Percentiles rank a stretch among this genome's conserved stretches.
Conservation (phyloP, 2,329 filamentous ascomycete genomes). For the Talaromyces sp. region DNA sequence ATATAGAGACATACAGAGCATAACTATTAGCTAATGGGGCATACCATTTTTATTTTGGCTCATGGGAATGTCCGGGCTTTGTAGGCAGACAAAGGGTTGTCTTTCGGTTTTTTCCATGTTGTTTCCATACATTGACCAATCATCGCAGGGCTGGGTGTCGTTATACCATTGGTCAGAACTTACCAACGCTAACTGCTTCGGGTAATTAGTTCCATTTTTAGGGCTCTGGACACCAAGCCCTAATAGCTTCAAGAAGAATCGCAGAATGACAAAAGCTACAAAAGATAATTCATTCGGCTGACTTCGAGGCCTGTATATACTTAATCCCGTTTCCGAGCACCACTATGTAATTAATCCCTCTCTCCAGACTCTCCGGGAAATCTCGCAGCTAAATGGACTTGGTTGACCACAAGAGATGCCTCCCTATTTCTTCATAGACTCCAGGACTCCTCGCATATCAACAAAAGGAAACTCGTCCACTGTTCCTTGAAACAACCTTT, state of each 20-base stretch:
- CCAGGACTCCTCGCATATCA: background rate
- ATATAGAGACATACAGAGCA: background rate
- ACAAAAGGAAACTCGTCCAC: background rate
- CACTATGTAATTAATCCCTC: background rate
- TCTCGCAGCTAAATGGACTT: background rate
- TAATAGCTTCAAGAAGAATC: background rate
- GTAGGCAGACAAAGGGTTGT: background rate
- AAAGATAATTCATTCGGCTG: background rate
- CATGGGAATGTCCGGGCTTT: background rate
- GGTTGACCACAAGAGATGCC: background rate
- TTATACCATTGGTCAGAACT: background rate
- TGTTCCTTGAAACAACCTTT: background rate
- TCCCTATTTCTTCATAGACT: background rate
- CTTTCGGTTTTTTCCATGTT: background rate
- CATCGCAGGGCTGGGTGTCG: background rate
- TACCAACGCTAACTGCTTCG: background rate
- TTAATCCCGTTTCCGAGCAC: background rate
- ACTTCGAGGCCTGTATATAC: too few relatives aligned
- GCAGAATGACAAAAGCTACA: background rate
- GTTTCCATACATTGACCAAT: background rate
- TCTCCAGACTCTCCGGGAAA: background rate
- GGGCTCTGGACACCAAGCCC: background rate
- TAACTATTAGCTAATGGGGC: too few relatives aligned
- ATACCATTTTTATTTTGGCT: background rate
- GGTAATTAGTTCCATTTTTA: background rate